Evolutionary conservation across 305 asterid genomes (phyloP).

Genomic region (Fraxinus xanthoxyloides): DNA sequence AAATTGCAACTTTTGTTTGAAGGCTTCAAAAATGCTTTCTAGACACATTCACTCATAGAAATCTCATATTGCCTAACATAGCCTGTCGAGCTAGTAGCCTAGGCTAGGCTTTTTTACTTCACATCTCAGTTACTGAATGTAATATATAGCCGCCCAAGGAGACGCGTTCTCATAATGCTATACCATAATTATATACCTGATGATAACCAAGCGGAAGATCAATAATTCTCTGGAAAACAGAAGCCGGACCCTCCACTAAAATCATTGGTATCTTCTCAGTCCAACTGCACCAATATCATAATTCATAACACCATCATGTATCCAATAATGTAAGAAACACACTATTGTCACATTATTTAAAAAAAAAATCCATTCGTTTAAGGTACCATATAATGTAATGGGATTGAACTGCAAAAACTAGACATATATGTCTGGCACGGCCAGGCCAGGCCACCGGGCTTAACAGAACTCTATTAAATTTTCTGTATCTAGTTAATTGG

Average conservation of each 20-base stretch:
- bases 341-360: not conserved
- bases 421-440: not conserved
- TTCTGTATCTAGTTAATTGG: not conserved
- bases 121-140: not conserved
- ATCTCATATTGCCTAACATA: not conserved
- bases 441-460: not conserved
- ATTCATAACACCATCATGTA: conserved; percentile 2
- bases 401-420: not conserved
- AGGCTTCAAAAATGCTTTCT: not conserved
- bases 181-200: conserved; percentile 38
- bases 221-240: conserved; percentile 45
- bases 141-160: not conserved
- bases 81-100: not conserved
- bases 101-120: not conserved
- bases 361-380: not conserved
- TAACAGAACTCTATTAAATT: not conserved
- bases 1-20: not conserved
- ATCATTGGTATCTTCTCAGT: conserved; percentile 43
- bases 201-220: conserved; percentile 69
- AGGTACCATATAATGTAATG: not conserved
- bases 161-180: not conserved
- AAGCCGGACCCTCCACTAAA: conserved; percentile 48
- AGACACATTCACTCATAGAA: not conserved
- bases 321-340: not conserved
- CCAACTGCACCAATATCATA: conserved; percentile 47